phyloP scores from a whole-genome alignment of 2,329 filamentous ascomycete species.

The Fusarium nisikadoi region DNA sequence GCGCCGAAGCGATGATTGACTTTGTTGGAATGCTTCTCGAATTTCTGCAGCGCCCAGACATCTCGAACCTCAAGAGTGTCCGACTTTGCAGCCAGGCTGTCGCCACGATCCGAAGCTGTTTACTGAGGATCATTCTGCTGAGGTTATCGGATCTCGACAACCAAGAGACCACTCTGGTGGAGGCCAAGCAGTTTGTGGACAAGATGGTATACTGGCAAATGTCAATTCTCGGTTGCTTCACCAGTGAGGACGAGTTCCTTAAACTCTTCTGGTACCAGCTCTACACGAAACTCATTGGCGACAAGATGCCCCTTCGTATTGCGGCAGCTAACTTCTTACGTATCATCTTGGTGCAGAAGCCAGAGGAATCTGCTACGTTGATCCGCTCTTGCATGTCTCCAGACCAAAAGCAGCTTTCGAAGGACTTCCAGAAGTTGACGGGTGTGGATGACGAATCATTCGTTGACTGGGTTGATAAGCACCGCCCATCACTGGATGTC shows the following conservation, averaged over 20 bases:
- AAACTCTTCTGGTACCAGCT: constrained; percentile 92
- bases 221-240: constrained; percentile 82
- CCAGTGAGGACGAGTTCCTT: constrained; percentile 82
- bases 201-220: constrained; percentile 97
- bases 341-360: constrained; percentile 94
- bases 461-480: constrained; percentile 85
- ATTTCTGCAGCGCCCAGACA: constrained; percentile 85
- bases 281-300: constrained; percentile 86
- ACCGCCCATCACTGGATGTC: constrained; percentile 79
- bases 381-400: constrained; percentile 76
- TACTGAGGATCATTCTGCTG: constrained; percentile 82
- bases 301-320: constrained; percentile 72
- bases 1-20: constrained; percentile 83
- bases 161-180: constrained; percentile 64
- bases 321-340: constrained; percentile 87
- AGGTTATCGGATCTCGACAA: constrained; percentile 86
- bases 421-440: constrained; percentile 84
- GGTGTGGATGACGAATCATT: constrained; percentile 92
- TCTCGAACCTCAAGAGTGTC: constrained; percentile 84
- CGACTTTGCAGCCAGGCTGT: constrained; percentile 90
- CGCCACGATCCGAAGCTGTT: constrained; percentile 76
- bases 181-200: constrained; percentile 78
- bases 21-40: constrained; percentile 88
- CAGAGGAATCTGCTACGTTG: constrained; percentile 79
- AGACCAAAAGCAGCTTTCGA: constrained; percentile 76